phyloP scores from a whole-genome alignment of 2,329 filamentous ascomycete genomes.

The Trichoderma simmonsii region DNA sequence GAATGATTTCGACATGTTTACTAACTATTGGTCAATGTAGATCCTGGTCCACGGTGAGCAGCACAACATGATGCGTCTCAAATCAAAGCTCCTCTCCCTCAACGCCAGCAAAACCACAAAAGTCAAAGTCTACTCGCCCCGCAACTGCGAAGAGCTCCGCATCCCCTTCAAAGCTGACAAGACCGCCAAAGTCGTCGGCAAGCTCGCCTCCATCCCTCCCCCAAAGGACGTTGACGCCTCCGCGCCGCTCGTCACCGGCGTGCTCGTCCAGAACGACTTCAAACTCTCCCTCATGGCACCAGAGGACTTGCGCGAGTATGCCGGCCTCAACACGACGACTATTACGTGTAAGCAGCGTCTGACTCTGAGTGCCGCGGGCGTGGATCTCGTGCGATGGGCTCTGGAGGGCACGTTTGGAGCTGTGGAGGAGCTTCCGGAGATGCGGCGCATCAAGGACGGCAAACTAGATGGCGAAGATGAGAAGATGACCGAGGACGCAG shows the following conservation, averaged over 20 bases:
- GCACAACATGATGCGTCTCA: conserved; percentile 96
- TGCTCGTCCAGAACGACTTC: conserved; percentile 96
- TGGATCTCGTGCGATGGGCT: conserved; percentile 90
- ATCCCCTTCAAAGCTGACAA: conserved; percentile 97
- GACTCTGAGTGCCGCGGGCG: conserved; percentile 79
- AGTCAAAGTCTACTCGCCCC: conserved; percentile 88
- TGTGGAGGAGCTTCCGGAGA: conserved; percentile 66
- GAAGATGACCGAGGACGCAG: conserved; percentile 50
- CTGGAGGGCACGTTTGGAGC: conserved; percentile 91
- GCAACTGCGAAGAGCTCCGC: conserved; percentile 90
- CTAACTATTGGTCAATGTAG: conserved; percentile 40
- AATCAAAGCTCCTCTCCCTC: conserved; percentile 89
- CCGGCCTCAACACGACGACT: conserved; percentile 92
- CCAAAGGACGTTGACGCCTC: conserved; percentile 44
- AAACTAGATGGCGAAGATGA: conserved; percentile 32
- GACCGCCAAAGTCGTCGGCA: conserved; percentile 91
- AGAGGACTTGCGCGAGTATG: conserved; percentile 92
- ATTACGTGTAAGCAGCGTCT: conserved; percentile 91
- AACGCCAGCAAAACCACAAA: conserved; percentile 78
- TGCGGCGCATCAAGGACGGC: conserved; percentile 37
- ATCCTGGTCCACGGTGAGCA: conserved; percentile 97
- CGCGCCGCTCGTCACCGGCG: conserved; percentile 70
- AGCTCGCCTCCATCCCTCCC: conserved; percentile 77
- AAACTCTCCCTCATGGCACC: conserved; percentile 96
- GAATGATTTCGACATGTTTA: neutral